Evolutionary conservation across 345 rosid species (phyloP).

Genomic region (Turnera subulata): DNA sequence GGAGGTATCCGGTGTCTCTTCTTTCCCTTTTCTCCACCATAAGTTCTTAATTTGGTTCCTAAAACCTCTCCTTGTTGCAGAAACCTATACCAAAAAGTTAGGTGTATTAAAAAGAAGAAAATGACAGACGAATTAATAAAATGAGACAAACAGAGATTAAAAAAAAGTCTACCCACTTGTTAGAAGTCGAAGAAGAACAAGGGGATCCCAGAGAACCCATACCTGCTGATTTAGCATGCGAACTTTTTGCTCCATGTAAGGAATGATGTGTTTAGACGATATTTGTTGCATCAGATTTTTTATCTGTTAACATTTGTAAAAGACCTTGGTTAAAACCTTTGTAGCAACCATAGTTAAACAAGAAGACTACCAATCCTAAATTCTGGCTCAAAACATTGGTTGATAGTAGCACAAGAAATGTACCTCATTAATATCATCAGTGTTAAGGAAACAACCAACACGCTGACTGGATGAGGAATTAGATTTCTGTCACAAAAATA

Average conservation of each 20-base stretch:
- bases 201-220: constrained; percentile 5
- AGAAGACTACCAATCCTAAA: neutral
- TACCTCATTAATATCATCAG: constrained; percentile 77
- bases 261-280: constrained; percentile 84
- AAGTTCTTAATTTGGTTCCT: constrained; percentile 90
- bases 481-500: constrained; percentile 57
- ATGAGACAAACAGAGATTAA: constrained; percentile 11
- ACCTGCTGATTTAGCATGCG: constrained; percentile 93
- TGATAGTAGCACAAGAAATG: constrained; percentile 6
- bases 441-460: constrained; percentile 71
- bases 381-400: neutral
- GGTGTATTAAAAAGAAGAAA: constrained; percentile 3
- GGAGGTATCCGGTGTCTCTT: constrained; percentile 57
- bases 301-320: constrained; percentile 49
- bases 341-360: neutral
- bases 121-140: constrained; percentile 15
- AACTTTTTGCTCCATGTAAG: constrained; percentile 95
- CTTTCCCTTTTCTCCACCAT: constrained; percentile 99
- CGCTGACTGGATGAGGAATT: constrained; percentile 39
- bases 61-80: constrained; percentile 95
- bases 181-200: neutral
- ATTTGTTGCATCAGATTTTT: constrained; percentile 84
- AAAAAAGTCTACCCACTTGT: neutral
- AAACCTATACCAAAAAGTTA: constrained; percentile 44
- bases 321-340: neutral